These are phyloP conservation scores for Blastobotrys raffinosifermentans DNA, from an alignment of 1,139 yeast species.

Conservation along the genomic window DNA sequence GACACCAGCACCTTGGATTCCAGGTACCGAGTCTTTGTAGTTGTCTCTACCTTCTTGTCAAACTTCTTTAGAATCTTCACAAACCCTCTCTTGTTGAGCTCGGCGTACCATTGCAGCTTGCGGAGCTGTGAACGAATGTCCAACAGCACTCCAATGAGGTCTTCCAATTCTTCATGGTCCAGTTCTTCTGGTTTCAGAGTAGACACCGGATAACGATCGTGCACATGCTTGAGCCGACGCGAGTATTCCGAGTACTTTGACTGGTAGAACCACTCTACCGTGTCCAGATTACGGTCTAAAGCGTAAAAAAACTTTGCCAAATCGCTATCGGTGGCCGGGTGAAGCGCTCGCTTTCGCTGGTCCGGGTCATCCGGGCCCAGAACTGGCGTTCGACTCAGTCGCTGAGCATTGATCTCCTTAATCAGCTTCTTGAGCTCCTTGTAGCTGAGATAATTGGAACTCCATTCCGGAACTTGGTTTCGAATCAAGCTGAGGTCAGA, in stretches of 20 bases:
- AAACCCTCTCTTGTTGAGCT: slow-evolving; percentile 85
- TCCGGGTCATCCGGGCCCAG: slow-evolving; percentile 1
- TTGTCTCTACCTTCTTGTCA: slow-evolving; percentile 76
- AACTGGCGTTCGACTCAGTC: slow-evolving; percentile 11
- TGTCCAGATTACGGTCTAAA: slow-evolving; percentile 75
- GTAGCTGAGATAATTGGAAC: slow-evolving; percentile 62
- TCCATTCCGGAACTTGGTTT: slow-evolving; percentile 95
- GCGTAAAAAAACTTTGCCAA: slow-evolving; percentile 61
- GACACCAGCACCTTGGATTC: slow-evolving; percentile 65
- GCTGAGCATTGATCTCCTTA: slow-evolving; percentile 41
- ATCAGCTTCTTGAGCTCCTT: slow-evolving; percentile 77
- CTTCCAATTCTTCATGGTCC: slow-evolving; percentile 70
- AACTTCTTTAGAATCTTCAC: slow-evolving; percentile 83
- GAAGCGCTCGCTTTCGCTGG: slow-evolving; percentile 13
- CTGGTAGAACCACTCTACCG: slow-evolving; percentile 73
- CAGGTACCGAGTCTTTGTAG: slow-evolving; percentile 61
- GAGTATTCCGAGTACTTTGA: slow-evolving; percentile 67
- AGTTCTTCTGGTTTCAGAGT: slow-evolving; percentile 21
- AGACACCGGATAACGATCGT: slow-evolving; percentile 27
- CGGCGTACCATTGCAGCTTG: slow-evolving; percentile 86
- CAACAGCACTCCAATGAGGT: slow-evolving; percentile 64
- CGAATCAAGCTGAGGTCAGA: slow-evolving; percentile 44
- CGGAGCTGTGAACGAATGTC: slow-evolving; percentile 75
- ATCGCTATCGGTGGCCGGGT: slow-evolving; percentile 21
- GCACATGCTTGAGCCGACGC: slow-evolving; percentile 49